A percentile compares a stretch with the other conserved stretches of the same genome.
Evolutionary conservation across 1,139 yeast species (phyloP).

Genomic region (Casaregolazyma suthepensis): DNA sequence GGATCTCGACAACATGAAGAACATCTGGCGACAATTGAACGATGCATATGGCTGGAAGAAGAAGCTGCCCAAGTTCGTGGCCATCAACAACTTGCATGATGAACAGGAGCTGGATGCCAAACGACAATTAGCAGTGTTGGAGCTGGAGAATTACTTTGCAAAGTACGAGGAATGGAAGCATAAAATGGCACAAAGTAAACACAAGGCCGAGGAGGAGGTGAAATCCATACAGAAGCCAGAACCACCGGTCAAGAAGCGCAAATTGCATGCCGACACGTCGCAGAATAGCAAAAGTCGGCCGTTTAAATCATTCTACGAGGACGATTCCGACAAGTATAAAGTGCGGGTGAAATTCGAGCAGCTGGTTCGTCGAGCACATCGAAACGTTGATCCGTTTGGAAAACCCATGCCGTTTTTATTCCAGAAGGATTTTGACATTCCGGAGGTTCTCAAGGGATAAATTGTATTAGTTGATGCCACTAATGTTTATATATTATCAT

Average conservation of each 20-base stretch:
- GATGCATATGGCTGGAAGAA: slow-evolving; percentile 52
- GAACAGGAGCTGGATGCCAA: slow-evolving; percentile 46
- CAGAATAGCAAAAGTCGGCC: background rate
- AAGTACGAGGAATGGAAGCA: slow-evolving; percentile 43
- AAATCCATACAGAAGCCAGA: background rate
- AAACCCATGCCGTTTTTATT: slow-evolving; percentile 37
- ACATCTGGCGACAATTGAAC: slow-evolving; percentile 40
- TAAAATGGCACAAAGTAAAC: slow-evolving; percentile 2
- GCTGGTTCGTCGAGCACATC: slow-evolving; percentile 15
- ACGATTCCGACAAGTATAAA: background rate
- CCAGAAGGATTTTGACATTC: slow-evolving; percentile 67
- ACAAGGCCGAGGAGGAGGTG: slow-evolving; percentile 1
- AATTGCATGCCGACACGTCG: background rate
- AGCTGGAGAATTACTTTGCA: slow-evolving; percentile 42
- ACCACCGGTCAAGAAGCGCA: background rate
- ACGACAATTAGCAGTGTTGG: slow-evolving; percentile 45
- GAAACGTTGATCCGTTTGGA: slow-evolving; percentile 24
- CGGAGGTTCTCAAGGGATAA: slow-evolving; percentile 70
- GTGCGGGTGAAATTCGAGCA: slow-evolving; percentile 20
- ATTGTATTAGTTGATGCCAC: background rate
- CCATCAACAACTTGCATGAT: slow-evolving; percentile 44
- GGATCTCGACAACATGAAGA: slow-evolving; percentile 47
- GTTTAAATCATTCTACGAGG: slow-evolving; percentile 3
- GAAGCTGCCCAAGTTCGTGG: slow-evolving; percentile 47
- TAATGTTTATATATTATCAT: background rate